Conservation (phyloP, 805 yeast species). For the Monosporozyma siamensis region DNA sequence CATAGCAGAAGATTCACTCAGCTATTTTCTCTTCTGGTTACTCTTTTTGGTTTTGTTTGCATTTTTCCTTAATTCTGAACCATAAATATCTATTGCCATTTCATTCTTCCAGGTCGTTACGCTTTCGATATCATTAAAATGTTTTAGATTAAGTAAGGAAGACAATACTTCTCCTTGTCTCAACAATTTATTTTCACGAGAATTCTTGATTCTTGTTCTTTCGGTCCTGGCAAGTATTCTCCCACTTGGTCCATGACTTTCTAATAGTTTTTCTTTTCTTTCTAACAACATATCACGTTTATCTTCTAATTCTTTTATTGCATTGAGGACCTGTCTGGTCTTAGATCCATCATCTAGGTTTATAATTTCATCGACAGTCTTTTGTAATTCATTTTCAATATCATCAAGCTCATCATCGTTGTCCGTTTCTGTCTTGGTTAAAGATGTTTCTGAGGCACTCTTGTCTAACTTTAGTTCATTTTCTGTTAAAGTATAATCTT, state of each 20-base stretch:
- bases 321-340: constrained; percentile 18
- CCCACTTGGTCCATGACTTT: constrained; percentile 13
- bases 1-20: too few relatives aligned
- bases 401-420: constrained; percentile 7
- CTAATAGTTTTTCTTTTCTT: constrained; percentile 12
- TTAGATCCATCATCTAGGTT: constrained; percentile 30
- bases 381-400: constrained; percentile 22
- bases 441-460: constrained; percentile 5
- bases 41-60: constrained; percentile 23
- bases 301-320: constrained; percentile 22
- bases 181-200: constrained; percentile 18
- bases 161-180: constrained; percentile 20
- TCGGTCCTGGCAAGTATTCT: constrained; percentile 19
- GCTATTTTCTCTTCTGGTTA: constrained; percentile 3
- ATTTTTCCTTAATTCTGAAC: constrained; percentile 21
- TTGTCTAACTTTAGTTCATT: constrained; percentile 22
- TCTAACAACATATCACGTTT: constrained; percentile 22
- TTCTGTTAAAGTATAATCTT: constrained; percentile 30
- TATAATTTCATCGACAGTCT: constrained; percentile 31
- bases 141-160: constrained; percentile 18
- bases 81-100: constrained; percentile 17
- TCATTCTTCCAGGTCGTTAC: constrained; percentile 23
- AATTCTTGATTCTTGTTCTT: constrained; percentile 12
- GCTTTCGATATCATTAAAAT: constrained; percentile 16
- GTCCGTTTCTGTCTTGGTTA: background rate